phyloP scores from a whole-genome alignment of 2,329 filamentous ascomycete species.

The Metarhizium brunneum region DNA sequence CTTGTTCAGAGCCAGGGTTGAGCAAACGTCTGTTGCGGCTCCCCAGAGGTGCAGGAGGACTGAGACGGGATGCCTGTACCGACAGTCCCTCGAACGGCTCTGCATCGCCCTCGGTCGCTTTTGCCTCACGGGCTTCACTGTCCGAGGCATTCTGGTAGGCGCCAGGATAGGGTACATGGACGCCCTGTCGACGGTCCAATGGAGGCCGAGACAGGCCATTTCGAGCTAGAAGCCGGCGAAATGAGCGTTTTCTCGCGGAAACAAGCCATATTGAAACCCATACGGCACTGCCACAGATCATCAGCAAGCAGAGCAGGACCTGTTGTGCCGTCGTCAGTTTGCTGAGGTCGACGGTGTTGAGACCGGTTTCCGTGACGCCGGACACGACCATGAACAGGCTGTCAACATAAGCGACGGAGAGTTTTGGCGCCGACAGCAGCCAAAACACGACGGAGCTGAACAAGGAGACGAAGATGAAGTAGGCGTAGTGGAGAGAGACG shows the following conservation, averaged over 20 bases:
- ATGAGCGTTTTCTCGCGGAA: conserved; percentile 48
- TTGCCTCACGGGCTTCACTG: too few species aligned
- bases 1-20: too few species aligned
- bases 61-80: too few species aligned
- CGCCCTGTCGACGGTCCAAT: too few species aligned
- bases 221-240: conserved; percentile 46
- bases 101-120: too few species aligned
- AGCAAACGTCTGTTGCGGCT: background rate
- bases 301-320: conserved; percentile 52
- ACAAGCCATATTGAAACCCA: conserved; percentile 59
- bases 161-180: too few species aligned
- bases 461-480: conserved; percentile 50
- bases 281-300: conserved; percentile 58
- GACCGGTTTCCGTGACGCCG: conserved; percentile 57
- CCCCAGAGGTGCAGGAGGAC: background rate
- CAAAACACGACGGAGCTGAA: conserved; percentile 53
- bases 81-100: too few species aligned
- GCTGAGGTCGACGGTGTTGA: conserved; percentile 59
- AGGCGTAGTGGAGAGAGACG: conserved; percentile 57
- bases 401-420: conserved; percentile 50
- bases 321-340: conserved; percentile 60
- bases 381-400: conserved; percentile 58
- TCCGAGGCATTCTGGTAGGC: too few species aligned
- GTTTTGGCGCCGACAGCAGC: conserved; percentile 40
- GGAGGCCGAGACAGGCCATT: too few species aligned